Evolutionary conservation across 148 eudicot genomes (phyloP).

Genomic region (Rhododendron mucronatum): DNA sequence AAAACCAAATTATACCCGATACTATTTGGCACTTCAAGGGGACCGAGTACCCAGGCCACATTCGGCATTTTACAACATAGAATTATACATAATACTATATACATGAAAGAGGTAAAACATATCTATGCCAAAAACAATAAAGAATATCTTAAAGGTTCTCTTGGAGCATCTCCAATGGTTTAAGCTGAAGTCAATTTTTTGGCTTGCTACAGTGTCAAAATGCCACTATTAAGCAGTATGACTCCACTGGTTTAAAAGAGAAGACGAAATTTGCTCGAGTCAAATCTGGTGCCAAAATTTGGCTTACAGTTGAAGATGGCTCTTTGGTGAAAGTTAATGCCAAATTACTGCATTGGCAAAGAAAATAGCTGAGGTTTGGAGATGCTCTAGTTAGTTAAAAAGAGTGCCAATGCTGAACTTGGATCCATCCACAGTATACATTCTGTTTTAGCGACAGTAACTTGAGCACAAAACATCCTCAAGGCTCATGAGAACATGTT

Average conservation of each 20-base stretch:
- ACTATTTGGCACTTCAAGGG: not conserved
- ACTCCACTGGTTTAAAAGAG: not conserved
- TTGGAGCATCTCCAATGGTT: not conserved
- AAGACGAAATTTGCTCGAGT: too few relatives aligned
- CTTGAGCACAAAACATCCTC: not conserved
- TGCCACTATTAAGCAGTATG: not conserved
- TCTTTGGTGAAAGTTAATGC: not conserved
- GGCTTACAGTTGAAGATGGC: not conserved
- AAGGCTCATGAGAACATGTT: not conserved
- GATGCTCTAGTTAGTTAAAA: not conserved
- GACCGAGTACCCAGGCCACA: not conserved
- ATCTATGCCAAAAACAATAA: not conserved
- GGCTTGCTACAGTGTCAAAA: not conserved
- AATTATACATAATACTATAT: not conserved
- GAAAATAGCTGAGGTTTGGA: not conserved
- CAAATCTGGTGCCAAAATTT: not conserved
- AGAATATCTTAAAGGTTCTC: not conserved
- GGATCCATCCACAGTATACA: not conserved
- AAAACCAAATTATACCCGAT: not conserved
- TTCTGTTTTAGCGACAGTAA: not conserved
- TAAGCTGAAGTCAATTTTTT: not conserved
- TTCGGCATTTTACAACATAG: not conserved
- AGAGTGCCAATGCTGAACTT: not conserved
- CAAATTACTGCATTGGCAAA: not conserved
- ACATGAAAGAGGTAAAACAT: not conserved